Conservation (phyloP, 176 grass and related monocot species). For the Otatea glauca region DNA sequence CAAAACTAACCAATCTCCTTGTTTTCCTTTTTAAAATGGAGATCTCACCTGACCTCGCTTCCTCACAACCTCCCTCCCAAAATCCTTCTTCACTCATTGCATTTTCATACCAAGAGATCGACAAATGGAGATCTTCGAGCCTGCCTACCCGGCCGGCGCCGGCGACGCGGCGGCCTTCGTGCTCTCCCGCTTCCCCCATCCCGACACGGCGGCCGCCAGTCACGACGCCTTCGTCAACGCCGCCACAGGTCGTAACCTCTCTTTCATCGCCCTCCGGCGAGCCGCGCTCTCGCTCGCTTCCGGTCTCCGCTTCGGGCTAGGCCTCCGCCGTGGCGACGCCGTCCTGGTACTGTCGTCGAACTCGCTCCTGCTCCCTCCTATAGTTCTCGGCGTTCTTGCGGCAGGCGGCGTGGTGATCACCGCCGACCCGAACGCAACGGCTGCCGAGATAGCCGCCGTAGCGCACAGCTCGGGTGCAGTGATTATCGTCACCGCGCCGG, state of each 20-base stretch:
- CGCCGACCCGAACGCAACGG: conserved; percentile 36
- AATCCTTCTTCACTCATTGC: no score
- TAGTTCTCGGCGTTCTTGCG: conserved; percentile 53
- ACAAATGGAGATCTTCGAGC: neutral
- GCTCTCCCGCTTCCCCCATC: conserved; percentile 45
- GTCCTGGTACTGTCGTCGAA: conserved; percentile 52
- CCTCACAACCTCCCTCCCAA: no score
- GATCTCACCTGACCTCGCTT: neutral
- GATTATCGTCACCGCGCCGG: conserved; percentile 36
- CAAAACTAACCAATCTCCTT: neutral
- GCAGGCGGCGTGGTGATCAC: conserved; percentile 47
- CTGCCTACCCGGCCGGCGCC: neutral
- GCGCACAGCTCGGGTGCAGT: conserved; percentile 35
- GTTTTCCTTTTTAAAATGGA: no score
- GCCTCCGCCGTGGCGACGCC: conserved; percentile 52
- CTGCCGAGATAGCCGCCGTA: conserved; percentile 36
- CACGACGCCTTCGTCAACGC: conserved; percentile 41
- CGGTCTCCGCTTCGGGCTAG: conserved; percentile 53
- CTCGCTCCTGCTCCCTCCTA: conserved; percentile 49
- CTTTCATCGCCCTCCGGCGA: conserved; percentile 42
- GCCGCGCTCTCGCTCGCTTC: conserved; percentile 60
- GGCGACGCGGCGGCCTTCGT: conserved; percentile 44
- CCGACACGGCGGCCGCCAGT: neutral
- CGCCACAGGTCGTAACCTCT: conserved; percentile 41
- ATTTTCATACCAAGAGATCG: no score